A percentile compares a stretch with the other conserved stretches of the same genome.
phyloP scores from a whole-genome alignment of 2,329 filamentous ascomycete species.

The Teratosphaeriaceae sp. region DNA sequence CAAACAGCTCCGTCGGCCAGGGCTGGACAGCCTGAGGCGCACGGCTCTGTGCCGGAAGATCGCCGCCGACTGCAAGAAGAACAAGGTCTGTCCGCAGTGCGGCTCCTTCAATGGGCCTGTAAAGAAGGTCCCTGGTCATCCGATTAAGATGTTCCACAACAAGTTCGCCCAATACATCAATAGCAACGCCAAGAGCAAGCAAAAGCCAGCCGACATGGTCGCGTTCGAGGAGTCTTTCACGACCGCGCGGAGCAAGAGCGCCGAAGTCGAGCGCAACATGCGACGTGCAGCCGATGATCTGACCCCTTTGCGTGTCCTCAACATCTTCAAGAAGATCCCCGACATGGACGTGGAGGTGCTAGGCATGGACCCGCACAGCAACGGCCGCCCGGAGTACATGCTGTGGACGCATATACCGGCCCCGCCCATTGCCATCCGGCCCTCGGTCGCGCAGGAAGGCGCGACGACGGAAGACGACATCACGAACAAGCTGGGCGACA shows the following conservation, averaged over 20 bases:
- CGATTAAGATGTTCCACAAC: slow-evolving; percentile 92
- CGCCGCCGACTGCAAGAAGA: slow-evolving; percentile 83
- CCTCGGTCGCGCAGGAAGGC: slow-evolving; percentile 87
- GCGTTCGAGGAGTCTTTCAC: slow-evolving; percentile 81
- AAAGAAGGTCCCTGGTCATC: slow-evolving; percentile 70
- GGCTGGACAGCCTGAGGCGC: slow-evolving; percentile 79
- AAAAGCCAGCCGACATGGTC: slow-evolving; percentile 72
- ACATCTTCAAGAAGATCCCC: slow-evolving; percentile 83
- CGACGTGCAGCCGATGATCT: slow-evolving; percentile 92
- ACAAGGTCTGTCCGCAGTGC: slow-evolving; percentile 75
- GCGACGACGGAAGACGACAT: slow-evolving; percentile 95
- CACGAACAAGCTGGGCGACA: slow-evolving; percentile 94
- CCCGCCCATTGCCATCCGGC: slow-evolving; percentile 87
- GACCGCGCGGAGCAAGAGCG: slow-evolving; percentile 69
- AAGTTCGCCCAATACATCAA: slow-evolving; percentile 84
- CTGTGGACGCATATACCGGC: slow-evolving; percentile 95
- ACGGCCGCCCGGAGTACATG: slow-evolving; percentile 91
- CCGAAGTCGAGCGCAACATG: slow-evolving; percentile 82
- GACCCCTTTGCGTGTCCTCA: slow-evolving; percentile 80
- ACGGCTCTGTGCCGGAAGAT: slow-evolving; percentile 82
- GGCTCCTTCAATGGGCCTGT: slow-evolving; percentile 81
- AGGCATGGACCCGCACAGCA: slow-evolving; percentile 69
- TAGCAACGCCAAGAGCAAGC: slow-evolving; percentile 79
- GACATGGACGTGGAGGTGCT: slow-evolving; percentile 84
- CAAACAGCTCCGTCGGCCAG: slow-evolving; percentile 71